Percentiles rank a stretch among this genome's conserved stretches.
These are phyloP conservation scores for Crassisporium funariophilum DNA, from an alignment of 768 basidiomycete genomes.

Conservation along the genomic window DNA sequence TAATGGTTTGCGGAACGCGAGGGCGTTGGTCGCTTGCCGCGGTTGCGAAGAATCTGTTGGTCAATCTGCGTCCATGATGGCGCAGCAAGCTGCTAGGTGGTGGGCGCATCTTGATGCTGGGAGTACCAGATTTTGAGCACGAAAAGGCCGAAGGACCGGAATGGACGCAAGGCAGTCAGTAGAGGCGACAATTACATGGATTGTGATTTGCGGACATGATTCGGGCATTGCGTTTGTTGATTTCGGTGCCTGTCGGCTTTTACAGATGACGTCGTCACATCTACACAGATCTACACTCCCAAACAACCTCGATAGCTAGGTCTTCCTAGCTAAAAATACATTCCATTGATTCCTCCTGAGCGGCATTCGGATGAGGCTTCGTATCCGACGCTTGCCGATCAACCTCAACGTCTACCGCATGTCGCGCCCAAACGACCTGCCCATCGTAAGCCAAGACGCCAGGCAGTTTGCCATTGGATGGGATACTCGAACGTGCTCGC, in stretches of 20 bases:
- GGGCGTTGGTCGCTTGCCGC: slow-evolving; percentile 18
- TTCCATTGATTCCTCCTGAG: no score
- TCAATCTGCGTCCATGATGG: slow-evolving; percentile 13
- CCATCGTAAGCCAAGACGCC: slow-evolving; percentile 58
- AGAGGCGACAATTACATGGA: neutral
- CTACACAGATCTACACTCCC: no score
- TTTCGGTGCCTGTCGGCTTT: neutral
- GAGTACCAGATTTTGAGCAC: neutral
- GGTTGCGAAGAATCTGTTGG: slow-evolving; percentile 30
- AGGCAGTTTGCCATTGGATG: slow-evolving; percentile 70
- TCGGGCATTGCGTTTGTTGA: neutral
- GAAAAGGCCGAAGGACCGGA: neutral
- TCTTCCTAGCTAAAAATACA: no score
- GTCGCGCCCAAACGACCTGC: slow-evolving; percentile 44
- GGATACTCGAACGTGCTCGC: slow-evolving; percentile 70
- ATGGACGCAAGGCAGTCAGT: neutral
- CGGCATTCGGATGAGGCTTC: slow-evolving; percentile 27
- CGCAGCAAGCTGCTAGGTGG: slow-evolving; percentile 20
- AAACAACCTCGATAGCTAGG: no score
- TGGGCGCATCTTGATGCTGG: slow-evolving; percentile 22
- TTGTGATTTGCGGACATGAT: neutral
- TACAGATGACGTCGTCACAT: no score
- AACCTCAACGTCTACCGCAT: slow-evolving; percentile 21
- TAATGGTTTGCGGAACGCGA: slow-evolving; percentile 74
- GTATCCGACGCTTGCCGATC: slow-evolving; percentile 15